Conservation (phyloP, 2,329 filamentous ascomycete genomes). For the Epichloe amarillans region DNA sequence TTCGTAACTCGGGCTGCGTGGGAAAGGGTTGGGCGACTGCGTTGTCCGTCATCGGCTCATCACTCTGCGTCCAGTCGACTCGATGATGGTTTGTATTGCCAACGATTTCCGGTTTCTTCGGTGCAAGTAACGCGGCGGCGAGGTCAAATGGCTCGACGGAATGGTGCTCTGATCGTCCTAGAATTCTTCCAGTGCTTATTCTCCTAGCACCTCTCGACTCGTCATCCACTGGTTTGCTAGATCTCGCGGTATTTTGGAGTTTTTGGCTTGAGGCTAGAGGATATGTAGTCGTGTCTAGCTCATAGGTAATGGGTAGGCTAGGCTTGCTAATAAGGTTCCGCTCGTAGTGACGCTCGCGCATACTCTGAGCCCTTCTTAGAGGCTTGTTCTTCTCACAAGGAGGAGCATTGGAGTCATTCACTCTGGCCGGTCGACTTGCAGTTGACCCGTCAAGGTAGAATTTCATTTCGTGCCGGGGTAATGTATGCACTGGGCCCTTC, state of each 20-base stretch:
- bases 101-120: not conserved
- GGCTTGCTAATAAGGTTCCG: conserved; percentile 29
- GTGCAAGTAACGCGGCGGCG: conserved; percentile 1
- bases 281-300: conserved; percentile 15
- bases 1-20: conserved; percentile 22
- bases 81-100: conserved; percentile 22
- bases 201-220: conserved; percentile 14
- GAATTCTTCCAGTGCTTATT: conserved; percentile 25
- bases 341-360: conserved; percentile 24
- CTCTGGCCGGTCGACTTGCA: conserved; percentile 8
- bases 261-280: conserved; percentile 16
- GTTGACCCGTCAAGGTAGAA: conserved; percentile 23
- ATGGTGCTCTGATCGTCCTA: conserved; percentile 9
- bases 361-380: conserved; percentile 24
- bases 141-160: conserved; percentile 2
- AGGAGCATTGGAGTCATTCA: conserved; percentile 15
- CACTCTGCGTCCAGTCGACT: conserved; percentile 47
- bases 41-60: conserved; percentile 23
- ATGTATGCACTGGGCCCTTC: conserved; percentile 25
- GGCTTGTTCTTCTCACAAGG: conserved; percentile 23
- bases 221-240: conserved; percentile 5
- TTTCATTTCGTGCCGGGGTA: conserved; percentile 30
- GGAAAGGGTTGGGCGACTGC: not conserved
- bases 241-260: conserved; percentile 15
- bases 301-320: conserved; percentile 23